Evolutionary conservation across 116 monocot genomes (phyloP), one percentile per base, ranked within the genome.

Genomic region (Cymodocea nodosa): DNA sequence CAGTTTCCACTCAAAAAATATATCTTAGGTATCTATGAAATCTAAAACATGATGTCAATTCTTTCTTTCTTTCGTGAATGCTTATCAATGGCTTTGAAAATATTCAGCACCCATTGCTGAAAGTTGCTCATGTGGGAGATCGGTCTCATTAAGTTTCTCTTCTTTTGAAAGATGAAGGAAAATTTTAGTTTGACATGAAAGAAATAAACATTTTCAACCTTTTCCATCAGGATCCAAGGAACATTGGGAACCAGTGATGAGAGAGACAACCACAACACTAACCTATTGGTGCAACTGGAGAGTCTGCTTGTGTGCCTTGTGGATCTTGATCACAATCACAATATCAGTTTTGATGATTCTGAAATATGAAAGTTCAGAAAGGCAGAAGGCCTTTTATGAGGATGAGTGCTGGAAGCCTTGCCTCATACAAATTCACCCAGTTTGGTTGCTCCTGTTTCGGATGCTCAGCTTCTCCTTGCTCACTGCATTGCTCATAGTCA

Each of bases 251-350:
- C 83, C 85, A 3, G 34, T 15, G 15, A 68, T 68, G 77, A 83
- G 71, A 19, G 68, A 69, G 9, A 67, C 83, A 51, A 83, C 95
- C 18, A 77, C 78, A 51, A 60, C 62, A 23, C 22, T 64, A 0
- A 49, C 62, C 6, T 97, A 97, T 69, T 97, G 95, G 95, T 19
- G 84, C 50, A 85, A 85, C 65, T 90, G 90, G 95, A 83, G 95
- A 54, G 72, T 90, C 15, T 50, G 68, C 40, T 64, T 87, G 17
- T 95, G 90, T 65, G 72, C 79, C 0, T 2, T 87, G 4, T 95
- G 85, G 85, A 64, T 95, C 10, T 23, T 95, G 15, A 69, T 55
- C 34, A 73, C 79, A 37, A 71, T 87, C 73, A 60, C 73, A 23
- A 50, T 78, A 25, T 83, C 90, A 13, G 66, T 76, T 36, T 17